Percentiles rank a stretch among this genome's conserved stretches.
phyloP scores from a whole-genome alignment of 2,329 filamentous ascomycete species.

The Paracamarosporium sp. region DNA sequence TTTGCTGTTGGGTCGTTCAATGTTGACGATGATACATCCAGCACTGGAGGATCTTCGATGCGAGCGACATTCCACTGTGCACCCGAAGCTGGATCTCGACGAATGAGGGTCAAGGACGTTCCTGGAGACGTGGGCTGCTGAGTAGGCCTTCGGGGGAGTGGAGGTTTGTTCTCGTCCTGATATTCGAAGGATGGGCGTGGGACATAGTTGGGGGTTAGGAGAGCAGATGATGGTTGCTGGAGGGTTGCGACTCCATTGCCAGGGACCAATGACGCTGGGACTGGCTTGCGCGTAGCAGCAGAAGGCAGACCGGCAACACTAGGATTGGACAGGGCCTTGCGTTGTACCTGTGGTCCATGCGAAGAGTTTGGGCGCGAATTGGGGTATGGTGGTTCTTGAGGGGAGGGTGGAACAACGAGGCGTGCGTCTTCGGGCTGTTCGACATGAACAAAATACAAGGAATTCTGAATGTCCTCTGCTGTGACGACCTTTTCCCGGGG shows the following conservation, averaged over 20 bases:
- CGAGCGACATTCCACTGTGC: constrained; percentile 60
- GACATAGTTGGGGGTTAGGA: constrained; percentile 26
- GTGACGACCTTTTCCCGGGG: constrained; percentile 89
- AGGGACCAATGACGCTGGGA: constrained; percentile 34
- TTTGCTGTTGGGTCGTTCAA: constrained; percentile 35
- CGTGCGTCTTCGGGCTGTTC: constrained; percentile 64
- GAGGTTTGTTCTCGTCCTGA: constrained; percentile 28
- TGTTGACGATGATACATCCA: constrained; percentile 53
- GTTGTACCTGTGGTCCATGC: constrained; percentile 28
- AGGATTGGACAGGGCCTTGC: constrained; percentile 29
- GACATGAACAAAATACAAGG: constrained; percentile 90
- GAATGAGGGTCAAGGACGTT: constrained; percentile 55
- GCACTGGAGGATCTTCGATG: constrained; percentile 53
- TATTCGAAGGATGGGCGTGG: constrained; percentile 34
- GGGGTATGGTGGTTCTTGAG: constrained; percentile 18
- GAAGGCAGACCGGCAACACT: constrained; percentile 5
- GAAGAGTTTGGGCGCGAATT: constrained; percentile 14
- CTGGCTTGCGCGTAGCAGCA: constrained; percentile 32
- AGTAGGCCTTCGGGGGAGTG: constrained; percentile 26
- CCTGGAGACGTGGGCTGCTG: constrained; percentile 20
- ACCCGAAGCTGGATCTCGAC: constrained; percentile 56
- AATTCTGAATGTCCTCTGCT: constrained; percentile 82
- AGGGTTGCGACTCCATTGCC: constrained; percentile 31
- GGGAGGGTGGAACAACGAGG: constrained; percentile 31
- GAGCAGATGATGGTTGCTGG: constrained; percentile 18